Evolutionary conservation across 2,329 filamentous ascomycete genomes (phyloP).

Genomic region (Neonectria ditissima): DNA sequence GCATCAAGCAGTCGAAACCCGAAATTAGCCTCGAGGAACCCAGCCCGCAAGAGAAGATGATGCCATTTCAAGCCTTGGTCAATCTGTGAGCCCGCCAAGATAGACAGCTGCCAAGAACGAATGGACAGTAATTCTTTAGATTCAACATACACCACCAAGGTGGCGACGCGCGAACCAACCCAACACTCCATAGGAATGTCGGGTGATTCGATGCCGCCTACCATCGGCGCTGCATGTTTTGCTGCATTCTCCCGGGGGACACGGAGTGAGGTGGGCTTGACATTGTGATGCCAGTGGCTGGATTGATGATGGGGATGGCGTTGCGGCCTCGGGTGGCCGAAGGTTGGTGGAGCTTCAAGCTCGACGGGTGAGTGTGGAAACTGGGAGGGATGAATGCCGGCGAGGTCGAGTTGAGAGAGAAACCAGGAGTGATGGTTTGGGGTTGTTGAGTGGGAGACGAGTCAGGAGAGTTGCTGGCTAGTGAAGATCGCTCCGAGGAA

Average conservation of each 20-base stretch:
- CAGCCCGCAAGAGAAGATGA: constrained; percentile 55
- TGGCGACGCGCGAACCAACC: constrained; percentile 51
- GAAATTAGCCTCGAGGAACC: constrained; percentile 51
- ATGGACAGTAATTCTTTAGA: constrained; percentile 52
- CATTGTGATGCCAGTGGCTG: constrained; percentile 87
- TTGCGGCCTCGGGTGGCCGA: constrained; percentile 90
- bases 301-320: constrained; percentile 98
- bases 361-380: constrained; percentile 73
- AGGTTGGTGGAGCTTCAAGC: constrained; percentile 89
- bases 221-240: constrained; percentile 66
- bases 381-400: constrained; percentile 74
- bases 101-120: constrained; percentile 58
- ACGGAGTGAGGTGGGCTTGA: constrained; percentile 85
- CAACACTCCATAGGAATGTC: constrained; percentile 50
- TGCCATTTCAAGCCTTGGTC: constrained; percentile 53
- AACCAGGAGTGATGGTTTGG: constrained; percentile 79
- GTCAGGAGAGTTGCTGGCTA: constrained; percentile 94
- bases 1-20: constrained; percentile 43
- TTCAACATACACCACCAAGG: constrained; percentile 52
- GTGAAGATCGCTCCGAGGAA: constrained; percentile 91
- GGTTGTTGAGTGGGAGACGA: constrained; percentile 92
- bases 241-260: constrained; percentile 72
- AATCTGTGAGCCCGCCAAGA: constrained; percentile 63
- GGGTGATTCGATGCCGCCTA: constrained; percentile 52
- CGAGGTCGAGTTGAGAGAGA: constrained; percentile 77